These are phyloP conservation scores for Paracoccidioides lutzii DNA, from an alignment of 2,329 filamentous ascomycete species.

Conservation along the genomic window DNA sequence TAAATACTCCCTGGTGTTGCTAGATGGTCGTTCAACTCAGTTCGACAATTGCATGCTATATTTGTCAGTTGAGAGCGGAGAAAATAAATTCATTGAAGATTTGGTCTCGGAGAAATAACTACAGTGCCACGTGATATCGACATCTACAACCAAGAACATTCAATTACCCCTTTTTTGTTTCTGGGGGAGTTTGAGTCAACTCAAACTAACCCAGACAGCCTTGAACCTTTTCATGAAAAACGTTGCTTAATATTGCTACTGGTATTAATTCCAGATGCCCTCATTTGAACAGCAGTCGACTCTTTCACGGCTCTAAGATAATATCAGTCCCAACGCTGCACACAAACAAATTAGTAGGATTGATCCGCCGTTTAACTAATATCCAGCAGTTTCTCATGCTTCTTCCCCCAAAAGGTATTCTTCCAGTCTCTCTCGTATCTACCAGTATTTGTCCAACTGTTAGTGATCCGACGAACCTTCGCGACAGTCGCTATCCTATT, in stretches of 20 bases:
- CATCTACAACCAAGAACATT: no score
- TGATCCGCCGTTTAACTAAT: constrained; percentile 36
- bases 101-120: background rate
- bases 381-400: constrained; percentile 34
- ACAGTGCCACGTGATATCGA: background rate
- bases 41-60: no score
- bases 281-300: no score
- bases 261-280: background rate
- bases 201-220: no score
- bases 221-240: no score
- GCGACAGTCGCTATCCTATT: no score
- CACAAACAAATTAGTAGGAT: constrained; percentile 39
- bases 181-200: no score
- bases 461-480: background rate
- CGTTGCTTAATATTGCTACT: no score
- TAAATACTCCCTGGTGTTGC: no score
- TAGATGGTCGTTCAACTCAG: no score
- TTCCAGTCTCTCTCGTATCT: constrained; percentile 21
- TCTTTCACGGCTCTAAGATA: constrained; percentile 12
- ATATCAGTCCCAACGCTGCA: constrained; percentile 35
- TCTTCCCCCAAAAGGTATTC: constrained; percentile 21
- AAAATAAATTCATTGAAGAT: background rate
- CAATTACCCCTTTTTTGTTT: no score
- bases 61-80: background rate
- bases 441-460: background rate